Conservation (phyloP, 139 green algal species). For the Pedinophyceae sp. region DNA sequence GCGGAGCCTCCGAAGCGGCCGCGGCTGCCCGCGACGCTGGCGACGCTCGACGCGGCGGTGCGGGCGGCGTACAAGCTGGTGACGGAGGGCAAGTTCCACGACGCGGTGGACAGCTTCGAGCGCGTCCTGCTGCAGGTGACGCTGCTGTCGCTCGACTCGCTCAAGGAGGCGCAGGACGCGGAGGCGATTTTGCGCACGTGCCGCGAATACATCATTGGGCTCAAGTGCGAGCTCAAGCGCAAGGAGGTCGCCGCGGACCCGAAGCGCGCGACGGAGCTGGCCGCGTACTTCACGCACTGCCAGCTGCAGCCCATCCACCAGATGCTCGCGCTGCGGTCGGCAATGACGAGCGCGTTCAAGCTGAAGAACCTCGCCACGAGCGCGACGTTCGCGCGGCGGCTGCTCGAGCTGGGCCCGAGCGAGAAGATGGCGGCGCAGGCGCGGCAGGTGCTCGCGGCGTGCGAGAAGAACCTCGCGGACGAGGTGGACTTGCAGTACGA, state of each 20-base stretch:
- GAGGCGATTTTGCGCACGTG: slow-evolving; percentile 82
- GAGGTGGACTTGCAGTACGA: slow-evolving; percentile 86
- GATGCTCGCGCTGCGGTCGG: slow-evolving; percentile 64
- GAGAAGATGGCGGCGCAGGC: slow-evolving; percentile 54
- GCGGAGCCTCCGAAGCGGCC: slow-evolving; percentile 42
- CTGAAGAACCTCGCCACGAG: slow-evolving; percentile 79
- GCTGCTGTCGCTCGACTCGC: slow-evolving; percentile 71
- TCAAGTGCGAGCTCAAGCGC: slow-evolving; percentile 80
- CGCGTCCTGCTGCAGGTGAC: slow-evolving; percentile 31
- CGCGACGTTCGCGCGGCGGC: slow-evolving; percentile 72
- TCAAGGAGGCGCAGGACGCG: slow-evolving; percentile 82
- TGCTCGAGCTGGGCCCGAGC: slow-evolving; percentile 87
- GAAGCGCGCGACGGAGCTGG: slow-evolving; percentile 69
- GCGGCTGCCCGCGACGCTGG: slow-evolving; percentile 55
- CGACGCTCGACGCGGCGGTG: slow-evolving; percentile 41
- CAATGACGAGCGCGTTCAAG: slow-evolving; percentile 95
- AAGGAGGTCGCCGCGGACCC: slow-evolving; percentile 65
- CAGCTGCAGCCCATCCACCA: slow-evolving; percentile 72
- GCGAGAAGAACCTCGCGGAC: slow-evolving; percentile 78
- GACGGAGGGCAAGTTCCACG: slow-evolving; percentile 94
- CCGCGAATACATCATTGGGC: slow-evolving; percentile 83
- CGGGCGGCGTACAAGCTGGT: slow-evolving; percentile 72
- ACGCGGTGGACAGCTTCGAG: slow-evolving; percentile 41
- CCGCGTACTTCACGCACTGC: slow-evolving; percentile 98
- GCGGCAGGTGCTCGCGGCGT: slow-evolving; percentile 77